Conservation (phyloP, 2,329 filamentous ascomycete genomes). For the Alternaria conjuncta region DNA sequence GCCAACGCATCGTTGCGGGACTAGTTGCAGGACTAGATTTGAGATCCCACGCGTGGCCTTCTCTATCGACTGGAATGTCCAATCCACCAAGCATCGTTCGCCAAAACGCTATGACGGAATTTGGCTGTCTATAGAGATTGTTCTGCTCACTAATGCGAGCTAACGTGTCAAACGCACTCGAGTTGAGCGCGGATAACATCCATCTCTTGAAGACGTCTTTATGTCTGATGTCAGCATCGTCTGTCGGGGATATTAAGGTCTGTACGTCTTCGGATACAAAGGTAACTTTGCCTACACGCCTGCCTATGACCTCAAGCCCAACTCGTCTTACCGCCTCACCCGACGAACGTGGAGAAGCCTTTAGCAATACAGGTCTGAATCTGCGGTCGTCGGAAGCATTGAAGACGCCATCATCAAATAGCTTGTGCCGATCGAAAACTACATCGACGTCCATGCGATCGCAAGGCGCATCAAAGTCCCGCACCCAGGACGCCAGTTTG, state of each 20-base stretch:
- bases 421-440: not conserved
- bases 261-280: not conserved
- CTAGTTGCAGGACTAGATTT: not conserved
- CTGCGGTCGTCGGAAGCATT: not conserved
- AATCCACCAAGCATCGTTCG: not conserved
- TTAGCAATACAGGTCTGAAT: not conserved
- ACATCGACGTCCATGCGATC: not conserved
- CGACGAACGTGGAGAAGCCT: not conserved
- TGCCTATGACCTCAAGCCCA: not conserved
- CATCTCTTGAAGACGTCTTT: not conserved
- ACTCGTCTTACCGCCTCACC: not conserved
- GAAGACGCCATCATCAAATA: not conserved
- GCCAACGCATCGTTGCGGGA: not conserved
- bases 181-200: not conserved
- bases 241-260: not conserved
- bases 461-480: not conserved
- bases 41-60: not conserved
- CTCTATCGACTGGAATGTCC: not conserved
- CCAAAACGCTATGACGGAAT: not conserved
- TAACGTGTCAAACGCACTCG: not conserved
- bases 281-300: not conserved
- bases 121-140: not conserved
- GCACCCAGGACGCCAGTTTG: not conserved
- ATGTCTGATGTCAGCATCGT: not conserved
- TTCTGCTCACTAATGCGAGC: not conserved